phyloP scores from a whole-genome alignment of 495 filamentous ascomycete species.

The Penicillium samsonianum region DNA sequence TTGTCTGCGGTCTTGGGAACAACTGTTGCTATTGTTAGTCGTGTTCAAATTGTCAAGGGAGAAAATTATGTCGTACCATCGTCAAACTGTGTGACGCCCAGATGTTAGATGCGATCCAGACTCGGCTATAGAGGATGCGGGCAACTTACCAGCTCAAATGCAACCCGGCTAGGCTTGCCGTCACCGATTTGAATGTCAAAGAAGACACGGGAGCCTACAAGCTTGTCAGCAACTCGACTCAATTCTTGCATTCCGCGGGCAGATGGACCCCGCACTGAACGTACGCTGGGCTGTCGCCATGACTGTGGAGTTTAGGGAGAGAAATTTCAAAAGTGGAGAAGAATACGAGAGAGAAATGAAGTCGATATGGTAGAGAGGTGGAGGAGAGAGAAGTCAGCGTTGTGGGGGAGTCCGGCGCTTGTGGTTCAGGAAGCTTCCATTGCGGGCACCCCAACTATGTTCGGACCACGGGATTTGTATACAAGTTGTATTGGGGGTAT shows the following conservation, averaged over 20 bases:
- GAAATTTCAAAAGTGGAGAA: conserved; percentile 9
- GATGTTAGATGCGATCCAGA: conserved; percentile 24
- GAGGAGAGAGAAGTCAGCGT: conserved; percentile 14
- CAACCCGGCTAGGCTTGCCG: conserved; percentile 69
- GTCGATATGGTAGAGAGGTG: conserved; percentile 1
- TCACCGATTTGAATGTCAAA: conserved; percentile 85
- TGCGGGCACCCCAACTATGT: conserved; percentile 11
- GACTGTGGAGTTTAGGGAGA: conserved; percentile 12
- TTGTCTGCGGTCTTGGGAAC: conserved; percentile 93
- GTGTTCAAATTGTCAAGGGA: conserved; percentile 1
- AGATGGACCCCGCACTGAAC: conserved; percentile 39
- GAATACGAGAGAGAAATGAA: conserved; percentile 15
- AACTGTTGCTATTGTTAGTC: conserved; percentile 48
- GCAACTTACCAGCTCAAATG: conserved; percentile 72
- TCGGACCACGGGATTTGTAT: conserved; percentile 1
- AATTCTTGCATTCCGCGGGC: conserved; percentile 17
- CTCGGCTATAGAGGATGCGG: not conserved
- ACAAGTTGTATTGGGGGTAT: conserved; percentile 19
- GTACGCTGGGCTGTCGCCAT: conserved; percentile 44
- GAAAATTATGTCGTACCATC: conserved; percentile 55
- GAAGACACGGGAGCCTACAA: conserved; percentile 67
- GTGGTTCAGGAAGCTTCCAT: conserved; percentile 52
- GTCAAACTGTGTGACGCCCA: conserved; percentile 58
- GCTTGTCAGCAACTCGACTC: conserved; percentile 22
- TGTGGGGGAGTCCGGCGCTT: conserved; percentile 13